Base-by-base conservation (phyloP, 1,284 basidiomycete species). In the Stereum hirsutum region DNA sequence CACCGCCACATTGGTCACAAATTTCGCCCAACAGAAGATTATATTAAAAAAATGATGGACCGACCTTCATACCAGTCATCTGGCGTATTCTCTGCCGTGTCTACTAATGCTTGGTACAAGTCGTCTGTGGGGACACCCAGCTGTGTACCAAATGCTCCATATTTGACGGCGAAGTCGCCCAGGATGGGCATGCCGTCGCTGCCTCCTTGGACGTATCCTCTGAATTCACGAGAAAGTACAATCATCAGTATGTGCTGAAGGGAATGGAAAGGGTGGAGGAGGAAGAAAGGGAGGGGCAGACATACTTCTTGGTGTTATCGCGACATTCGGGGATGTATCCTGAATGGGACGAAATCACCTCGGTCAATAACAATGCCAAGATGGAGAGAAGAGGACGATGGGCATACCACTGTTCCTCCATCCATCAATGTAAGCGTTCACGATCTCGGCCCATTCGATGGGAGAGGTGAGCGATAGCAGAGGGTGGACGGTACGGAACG, bases 141-240 rank as follows among this genome's bases (percentile, higher is more conserved):
- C n/a, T n/a, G n/a, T n/a, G n/a, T n/a, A n/a, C n/a, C n/a, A n/a
- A n/a, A n/a, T n/a, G n/a, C n/a, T n/a, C n/a, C 65, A 14, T 54
- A 78, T 75, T 81, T 82, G 39, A 81, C 75, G 49, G 74, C 74
- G 59, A 80, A 81, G 56, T 82, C 78, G 15, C 67, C 74, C 2
- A 82, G 59, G 38, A 81, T 78, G 0, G 77, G 77, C n/a, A n/a
- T n/a, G n/a, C n/a, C n/a, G n/a, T n/a, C n/a, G n/a, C n/a, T n/a
- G n/a, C n/a, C n/a, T n/a, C n/a, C n/a, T 51, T 81, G 77, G 0
- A 64, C 79, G 49, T 81, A 77, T 80, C 32, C 1, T 21, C 15
- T 15, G 6, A 19, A 2, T 28, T 12, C 34, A 21, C 42, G 5
- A 11, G 10, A 32, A 8, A n/a, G 39, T 2, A 41, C n/a, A n/a